Percentiles rank a stretch among this genome's conserved stretches.
phyloP scores from a whole-genome alignment of 345 rosid genomes.

The Populus davidiana region DNA sequence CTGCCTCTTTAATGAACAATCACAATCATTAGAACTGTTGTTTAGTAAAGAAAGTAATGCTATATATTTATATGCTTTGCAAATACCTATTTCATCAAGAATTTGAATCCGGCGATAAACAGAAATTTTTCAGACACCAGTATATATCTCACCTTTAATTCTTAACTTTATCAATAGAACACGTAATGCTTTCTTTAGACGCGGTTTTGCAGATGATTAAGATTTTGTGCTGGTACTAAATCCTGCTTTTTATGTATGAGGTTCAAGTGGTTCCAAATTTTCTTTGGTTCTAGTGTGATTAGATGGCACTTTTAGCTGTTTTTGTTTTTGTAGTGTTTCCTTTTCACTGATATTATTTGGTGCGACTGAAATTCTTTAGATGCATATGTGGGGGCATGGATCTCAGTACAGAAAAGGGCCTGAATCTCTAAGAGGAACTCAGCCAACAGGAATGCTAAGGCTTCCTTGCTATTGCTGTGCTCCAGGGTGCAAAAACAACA shows the following conservation, averaged over 20 bases:
- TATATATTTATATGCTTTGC: no score
- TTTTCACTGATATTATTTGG: neutral
- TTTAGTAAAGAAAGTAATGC: no score
- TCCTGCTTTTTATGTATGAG: slow-evolving; percentile 11
- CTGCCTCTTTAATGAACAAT: no score
- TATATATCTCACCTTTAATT: no score
- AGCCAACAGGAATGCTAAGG: slow-evolving; percentile 67
- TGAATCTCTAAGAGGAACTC: slow-evolving; percentile 63
- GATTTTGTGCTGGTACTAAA: slow-evolving; percentile 6
- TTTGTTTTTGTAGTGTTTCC: neutral
- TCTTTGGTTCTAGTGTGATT: slow-evolving; percentile 10
- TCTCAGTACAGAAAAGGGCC: slow-evolving; percentile 61
- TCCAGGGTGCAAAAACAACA: slow-evolving; percentile 62
- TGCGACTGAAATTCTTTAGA: slow-evolving; percentile 23
- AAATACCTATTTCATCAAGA: no score
- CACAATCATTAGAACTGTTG: no score
- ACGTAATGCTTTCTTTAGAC: neutral
- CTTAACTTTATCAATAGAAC: neutral
- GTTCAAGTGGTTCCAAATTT: slow-evolving; percentile 2
- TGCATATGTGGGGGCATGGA: slow-evolving; percentile 74
- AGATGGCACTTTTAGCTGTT: slow-evolving; percentile 4
- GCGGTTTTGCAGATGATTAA: neutral
- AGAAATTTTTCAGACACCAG: no score
- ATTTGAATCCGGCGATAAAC: no score
- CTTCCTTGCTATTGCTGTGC: slow-evolving; percentile 74